Percentiles rank a stretch among this genome's conserved stretches.
Evolutionary conservation across 2,329 filamentous ascomycete species (phyloP).

Genomic region (Aspergillus spinulosporus): DNA sequence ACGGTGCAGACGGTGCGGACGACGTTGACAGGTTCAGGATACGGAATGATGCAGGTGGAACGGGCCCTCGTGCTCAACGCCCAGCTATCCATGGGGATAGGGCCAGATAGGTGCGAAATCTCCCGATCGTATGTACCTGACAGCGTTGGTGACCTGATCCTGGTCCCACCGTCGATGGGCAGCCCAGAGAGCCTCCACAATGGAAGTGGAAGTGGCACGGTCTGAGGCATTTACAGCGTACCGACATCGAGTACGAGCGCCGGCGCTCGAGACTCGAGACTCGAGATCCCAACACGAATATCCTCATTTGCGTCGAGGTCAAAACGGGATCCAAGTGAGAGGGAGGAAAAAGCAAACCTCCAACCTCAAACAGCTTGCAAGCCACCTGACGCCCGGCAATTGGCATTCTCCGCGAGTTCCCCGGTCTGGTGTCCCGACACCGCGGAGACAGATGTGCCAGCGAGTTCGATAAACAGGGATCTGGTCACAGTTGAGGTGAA

Average conservation of each 20-base stretch:
- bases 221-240: slow-evolving; percentile 3
- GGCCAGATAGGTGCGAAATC: not conserved
- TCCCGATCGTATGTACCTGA: slow-evolving; percentile 1
- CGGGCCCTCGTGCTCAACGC: not conserved
- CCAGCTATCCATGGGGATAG: not conserved
- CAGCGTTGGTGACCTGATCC: not conserved
- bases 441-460: slow-evolving; percentile 15
- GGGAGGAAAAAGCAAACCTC: slow-evolving; percentile 15
- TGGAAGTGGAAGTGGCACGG: not conserved
- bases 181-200: not conserved
- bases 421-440: slow-evolving; percentile 12
- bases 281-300: too few relatives aligned
- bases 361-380: slow-evolving; percentile 13
- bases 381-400: slow-evolving; percentile 17
- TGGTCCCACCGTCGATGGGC: slow-evolving; percentile 4
- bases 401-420: slow-evolving; percentile 18
- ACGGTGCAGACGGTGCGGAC: not conserved
- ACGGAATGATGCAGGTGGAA: not conserved
- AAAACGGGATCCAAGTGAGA: not conserved
- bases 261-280: too few relatives aligned
- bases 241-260: too few relatives aligned
- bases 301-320: not conserved
- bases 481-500: slow-evolving; percentile 5
- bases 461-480: slow-evolving; percentile 9
- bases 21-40: too few relatives aligned